These are phyloP conservation scores for Magnaporthiopsis rhizophila DNA, from an alignment of 2,329 filamentous ascomycete genomes.

Conservation along the genomic window DNA sequence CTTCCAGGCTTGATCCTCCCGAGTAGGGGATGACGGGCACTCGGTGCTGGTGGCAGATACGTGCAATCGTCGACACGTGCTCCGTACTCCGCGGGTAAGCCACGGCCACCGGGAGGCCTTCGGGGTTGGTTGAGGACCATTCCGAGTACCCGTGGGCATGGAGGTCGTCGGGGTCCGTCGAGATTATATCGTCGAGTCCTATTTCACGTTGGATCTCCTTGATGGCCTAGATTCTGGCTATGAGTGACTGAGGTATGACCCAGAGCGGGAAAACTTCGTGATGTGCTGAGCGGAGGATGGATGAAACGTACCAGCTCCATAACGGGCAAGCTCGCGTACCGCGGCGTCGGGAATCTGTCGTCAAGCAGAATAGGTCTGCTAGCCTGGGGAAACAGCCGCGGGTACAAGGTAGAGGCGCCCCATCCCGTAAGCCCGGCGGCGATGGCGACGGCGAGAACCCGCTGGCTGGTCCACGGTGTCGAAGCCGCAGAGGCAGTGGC, in stretches of 20 bases:
- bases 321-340: constrained; percentile 33
- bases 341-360: constrained; percentile 17
- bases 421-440: constrained; percentile 32
- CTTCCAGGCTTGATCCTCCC: constrained; percentile 79
- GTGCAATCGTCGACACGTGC: constrained; percentile 51
- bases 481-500: constrained; percentile 28
- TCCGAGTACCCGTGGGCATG: constrained; percentile 58
- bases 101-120: constrained; percentile 54
- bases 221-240: constrained; percentile 36
- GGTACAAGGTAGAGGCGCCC: constrained; percentile 19
- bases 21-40: constrained; percentile 84
- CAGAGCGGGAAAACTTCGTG: neutral
- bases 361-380: constrained; percentile 19
- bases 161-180: constrained; percentile 54
- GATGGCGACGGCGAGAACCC: constrained; percentile 29
- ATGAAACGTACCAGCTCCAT: constrained; percentile 17
- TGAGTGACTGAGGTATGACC: neutral
- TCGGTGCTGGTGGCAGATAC: constrained; percentile 68
- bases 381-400: constrained; percentile 19
- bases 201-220: constrained; percentile 42
- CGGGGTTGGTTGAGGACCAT: constrained; percentile 56
- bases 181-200: constrained; percentile 47
- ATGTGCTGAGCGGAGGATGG: neutral
- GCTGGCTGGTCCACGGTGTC: constrained; percentile 23
- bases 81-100: constrained; percentile 54